A percentile compares a stretch with the other conserved stretches of the same genome.
phyloP scores from a whole-genome alignment of 2,329 filamentous ascomycete genomes.

The Ascochyta rabiei region DNA sequence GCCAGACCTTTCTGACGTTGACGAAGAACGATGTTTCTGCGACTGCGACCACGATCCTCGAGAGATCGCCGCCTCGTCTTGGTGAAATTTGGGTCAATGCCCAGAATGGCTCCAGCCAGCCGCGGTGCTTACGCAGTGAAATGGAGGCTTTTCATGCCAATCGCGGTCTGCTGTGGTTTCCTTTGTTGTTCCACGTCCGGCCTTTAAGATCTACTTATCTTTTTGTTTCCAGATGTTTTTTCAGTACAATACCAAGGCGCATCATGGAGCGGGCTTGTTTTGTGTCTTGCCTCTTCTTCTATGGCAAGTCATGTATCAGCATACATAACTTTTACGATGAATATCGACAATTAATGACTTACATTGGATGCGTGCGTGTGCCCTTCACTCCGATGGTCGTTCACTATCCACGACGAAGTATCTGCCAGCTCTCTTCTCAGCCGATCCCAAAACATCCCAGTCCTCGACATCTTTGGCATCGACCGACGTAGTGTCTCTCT shows the following conservation, averaged over 20 bases:
- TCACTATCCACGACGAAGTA: slow-evolving; percentile 79
- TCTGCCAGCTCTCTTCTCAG: slow-evolving; percentile 68
- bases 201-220: too few relatives aligned
- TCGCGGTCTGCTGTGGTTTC: too few relatives aligned
- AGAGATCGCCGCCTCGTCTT: slow-evolving; percentile 13
- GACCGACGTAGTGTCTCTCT: slow-evolving; percentile 52
- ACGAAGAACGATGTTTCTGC: slow-evolving; percentile 39
- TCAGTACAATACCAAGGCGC: too few relatives aligned
- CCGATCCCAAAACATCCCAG: slow-evolving; percentile 74
- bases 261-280: too few relatives aligned
- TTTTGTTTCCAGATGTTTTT: too few relatives aligned
- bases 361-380: neutral
- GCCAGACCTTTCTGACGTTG: slow-evolving; percentile 40
- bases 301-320: neutral
- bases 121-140: too few relatives aligned
- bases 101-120: too few relatives aligned
- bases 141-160: too few relatives aligned
- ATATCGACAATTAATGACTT: neutral
- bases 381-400: slow-evolving; percentile 44
- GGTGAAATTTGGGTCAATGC: neutral
- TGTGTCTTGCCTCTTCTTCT: too few relatives aligned
- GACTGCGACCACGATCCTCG: slow-evolving; percentile 30
- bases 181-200: too few relatives aligned
- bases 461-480: slow-evolving; percentile 58
- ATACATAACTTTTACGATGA: neutral